Conservation (phyloP, 2,329 filamentous ascomycete genomes). For the Alternaria triticina region DNA sequence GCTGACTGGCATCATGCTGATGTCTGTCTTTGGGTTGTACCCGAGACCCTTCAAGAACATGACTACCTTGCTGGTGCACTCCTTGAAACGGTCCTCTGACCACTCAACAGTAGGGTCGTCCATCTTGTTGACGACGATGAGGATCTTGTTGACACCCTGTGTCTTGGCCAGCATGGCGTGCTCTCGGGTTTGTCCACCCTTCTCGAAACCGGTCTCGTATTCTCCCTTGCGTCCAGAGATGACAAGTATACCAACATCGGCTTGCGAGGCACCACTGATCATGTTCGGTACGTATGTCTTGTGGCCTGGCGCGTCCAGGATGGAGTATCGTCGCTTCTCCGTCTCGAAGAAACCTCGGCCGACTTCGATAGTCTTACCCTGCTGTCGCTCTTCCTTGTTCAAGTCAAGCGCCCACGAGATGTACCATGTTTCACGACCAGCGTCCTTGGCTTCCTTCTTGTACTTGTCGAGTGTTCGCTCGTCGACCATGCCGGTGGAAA, state of each 20-base stretch:
- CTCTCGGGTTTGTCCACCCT: constrained; percentile 94
- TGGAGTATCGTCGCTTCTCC: constrained; percentile 93
- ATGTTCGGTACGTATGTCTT: constrained; percentile 98
- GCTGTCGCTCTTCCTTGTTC: constrained; percentile 93
- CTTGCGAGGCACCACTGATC: constrained; percentile 82
- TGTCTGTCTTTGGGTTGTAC: constrained; percentile 91
- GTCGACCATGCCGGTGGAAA: constrained; percentile 98
- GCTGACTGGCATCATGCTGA: constrained; percentile 95
- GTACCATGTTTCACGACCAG: constrained; percentile 98
- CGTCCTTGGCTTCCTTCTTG: constrained; percentile 86
- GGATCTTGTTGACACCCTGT: constrained; percentile 94
- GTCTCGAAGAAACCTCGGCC: constrained; percentile 93
- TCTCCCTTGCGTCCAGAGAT: constrained; percentile 97
- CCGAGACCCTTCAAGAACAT: constrained; percentile 90
- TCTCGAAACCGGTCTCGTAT: constrained; percentile 98
- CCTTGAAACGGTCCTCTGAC: constrained; percentile 90
- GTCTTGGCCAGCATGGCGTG: constrained; percentile 98
- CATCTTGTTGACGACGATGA: constrained; percentile 96
- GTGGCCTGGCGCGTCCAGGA: constrained; percentile 95
- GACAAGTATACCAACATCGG: constrained; percentile 81
- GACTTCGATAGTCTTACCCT: constrained; percentile 98
- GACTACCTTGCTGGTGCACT: constrained; percentile 87
- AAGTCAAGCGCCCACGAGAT: constrained; percentile 97
- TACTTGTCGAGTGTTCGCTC: constrained; percentile 98
- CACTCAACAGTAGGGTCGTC: constrained; percentile 96